phyloP scores from a whole-genome alignment of 768 basidiomycete species.

The Ramaria rubella region DNA sequence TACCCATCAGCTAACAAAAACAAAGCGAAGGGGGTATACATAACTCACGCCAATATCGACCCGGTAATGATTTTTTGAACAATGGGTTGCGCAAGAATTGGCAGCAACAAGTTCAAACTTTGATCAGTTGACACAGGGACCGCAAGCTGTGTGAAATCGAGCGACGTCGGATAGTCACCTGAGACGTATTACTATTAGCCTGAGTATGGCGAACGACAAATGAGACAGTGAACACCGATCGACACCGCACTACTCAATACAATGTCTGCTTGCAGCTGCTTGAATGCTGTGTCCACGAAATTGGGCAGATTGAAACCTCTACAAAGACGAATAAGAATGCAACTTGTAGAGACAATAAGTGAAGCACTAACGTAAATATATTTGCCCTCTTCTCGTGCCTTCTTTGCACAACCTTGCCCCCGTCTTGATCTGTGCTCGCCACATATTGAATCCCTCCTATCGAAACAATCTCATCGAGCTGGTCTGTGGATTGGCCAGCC shows the following conservation, averaged over 20 bases:
- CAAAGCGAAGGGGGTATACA: background rate
- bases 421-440: conserved; percentile 26
- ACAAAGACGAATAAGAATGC: background rate
- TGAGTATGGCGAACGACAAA: background rate
- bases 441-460: conserved; percentile 64
- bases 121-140: conserved; percentile 57
- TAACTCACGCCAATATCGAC: conserved; percentile 47
- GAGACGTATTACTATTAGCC: background rate
- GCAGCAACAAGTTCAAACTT: conserved; percentile 56
- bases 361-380: conserved; percentile 45
- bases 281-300: conserved; percentile 62
- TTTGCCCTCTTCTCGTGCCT: conserved; percentile 33
- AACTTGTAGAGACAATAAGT: background rate
- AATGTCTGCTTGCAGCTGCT: conserved; percentile 56
- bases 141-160: conserved; percentile 51
- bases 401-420: conserved; percentile 19
- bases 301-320: conserved; percentile 58
- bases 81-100: conserved; percentile 64
- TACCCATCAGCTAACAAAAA: background rate
- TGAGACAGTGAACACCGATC: conserved; percentile 38
- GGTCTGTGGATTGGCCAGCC: conserved; percentile 52
- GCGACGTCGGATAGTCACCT: conserved; percentile 59
- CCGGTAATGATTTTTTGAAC: conserved; percentile 64
- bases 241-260: conserved; percentile 45
- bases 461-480: conserved; percentile 58